Percentiles rank a stretch among this genome's conserved stretches.
Conservation (phyloP, 2,329 filamentous ascomycete species). For the Coniella vitis region DNA sequence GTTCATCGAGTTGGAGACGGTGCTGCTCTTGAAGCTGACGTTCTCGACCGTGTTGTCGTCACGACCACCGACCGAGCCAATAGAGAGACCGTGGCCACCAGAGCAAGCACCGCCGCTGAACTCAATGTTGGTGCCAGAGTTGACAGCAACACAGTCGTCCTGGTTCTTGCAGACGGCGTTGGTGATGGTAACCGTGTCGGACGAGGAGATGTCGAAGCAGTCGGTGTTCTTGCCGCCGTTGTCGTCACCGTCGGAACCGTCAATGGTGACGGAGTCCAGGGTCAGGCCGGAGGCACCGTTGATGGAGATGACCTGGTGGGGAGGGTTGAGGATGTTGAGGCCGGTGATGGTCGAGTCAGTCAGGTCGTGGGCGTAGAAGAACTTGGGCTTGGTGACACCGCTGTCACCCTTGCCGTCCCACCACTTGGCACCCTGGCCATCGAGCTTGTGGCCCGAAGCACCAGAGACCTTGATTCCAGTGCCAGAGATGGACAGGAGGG, state of each 20-base stretch:
- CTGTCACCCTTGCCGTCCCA: slow-evolving; percentile 32
- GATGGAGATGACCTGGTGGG: slow-evolving; percentile 36
- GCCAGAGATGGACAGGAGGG: slow-evolving; percentile 17
- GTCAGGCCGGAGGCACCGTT: slow-evolving; percentile 28
- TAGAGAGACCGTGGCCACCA: slow-evolving; percentile 37
- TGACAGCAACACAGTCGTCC: slow-evolving; percentile 54
- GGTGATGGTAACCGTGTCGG: slow-evolving; percentile 41
- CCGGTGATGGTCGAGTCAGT: slow-evolving; percentile 33
- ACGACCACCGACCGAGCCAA: slow-evolving; percentile 39
- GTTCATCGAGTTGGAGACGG: slow-evolving; percentile 45
- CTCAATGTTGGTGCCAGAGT: slow-evolving; percentile 44
- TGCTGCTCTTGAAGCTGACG: slow-evolving; percentile 42
- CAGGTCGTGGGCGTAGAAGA: slow-evolving; percentile 41
- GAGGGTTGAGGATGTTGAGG: slow-evolving; percentile 35
- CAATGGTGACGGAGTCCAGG: slow-evolving; percentile 29
- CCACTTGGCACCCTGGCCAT: slow-evolving; percentile 16
- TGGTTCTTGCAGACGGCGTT: slow-evolving; percentile 51
- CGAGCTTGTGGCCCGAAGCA: slow-evolving; percentile 17
- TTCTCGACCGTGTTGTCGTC: slow-evolving; percentile 45
- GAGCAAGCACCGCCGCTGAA: slow-evolving; percentile 38
- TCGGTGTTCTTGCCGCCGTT: slow-evolving; percentile 45
- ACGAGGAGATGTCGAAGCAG: slow-evolving; percentile 49
- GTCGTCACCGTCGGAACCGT: slow-evolving; percentile 33
- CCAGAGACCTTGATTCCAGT: slow-evolving; percentile 17
- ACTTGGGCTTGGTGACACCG: slow-evolving; percentile 33